Base-by-base conservation (phyloP, 768 basidiomycete genomes). In the Phanerodontia chrysosporium region DNA sequence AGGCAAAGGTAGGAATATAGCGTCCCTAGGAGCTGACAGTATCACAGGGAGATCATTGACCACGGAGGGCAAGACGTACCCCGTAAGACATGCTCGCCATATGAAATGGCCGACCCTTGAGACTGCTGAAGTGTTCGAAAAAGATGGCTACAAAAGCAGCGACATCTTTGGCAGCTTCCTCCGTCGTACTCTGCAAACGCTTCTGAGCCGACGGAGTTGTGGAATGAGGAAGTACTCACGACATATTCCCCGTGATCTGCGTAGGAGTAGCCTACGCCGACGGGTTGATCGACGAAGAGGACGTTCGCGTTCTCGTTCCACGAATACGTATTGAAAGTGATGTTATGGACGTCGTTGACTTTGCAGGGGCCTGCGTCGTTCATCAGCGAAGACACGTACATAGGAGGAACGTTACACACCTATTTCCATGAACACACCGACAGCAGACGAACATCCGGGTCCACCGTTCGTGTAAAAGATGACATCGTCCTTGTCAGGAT, bases 131-230 rank as follows among this genome's bases (percentile, higher is more conserved):
- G 58, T 84, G 78, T 64, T 90, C 86, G 49, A 90, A 90, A 72
- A 90, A 90, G 55, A 90, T 82, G 2, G 80, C 74, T 0, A 90
- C 76, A 63, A 90, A 90, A 0, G 83, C 81, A 0, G 87, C 86
- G 3, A 90, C 82, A 63, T 90, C 87, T 53, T 80, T 76, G 0
- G 86, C 85, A 3, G 85, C 87, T 46, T 87, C 83, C 66, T 86
- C 82, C 0, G 86, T 83, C 2, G 81, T 87, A 49, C 79, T 76
- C 85, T 86, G 42, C 18, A n/a, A n/a, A n/a, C n/a, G n/a, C n/a
- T n/a, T n/a, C n/a, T n/a, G n/a, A n/a, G n/a, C n/a, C n/a, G n/a
- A n/a, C n/a, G n/a, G n/a, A n/a, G n/a, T n/a, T n/a, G n/a, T n/a
- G n/a, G n/a, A n/a, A n/a, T 16, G 18, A 4, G 18, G 39, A n/a